Conservation (phyloP, 768 basidiomycete genomes). For the Calocera cornea region DNA sequence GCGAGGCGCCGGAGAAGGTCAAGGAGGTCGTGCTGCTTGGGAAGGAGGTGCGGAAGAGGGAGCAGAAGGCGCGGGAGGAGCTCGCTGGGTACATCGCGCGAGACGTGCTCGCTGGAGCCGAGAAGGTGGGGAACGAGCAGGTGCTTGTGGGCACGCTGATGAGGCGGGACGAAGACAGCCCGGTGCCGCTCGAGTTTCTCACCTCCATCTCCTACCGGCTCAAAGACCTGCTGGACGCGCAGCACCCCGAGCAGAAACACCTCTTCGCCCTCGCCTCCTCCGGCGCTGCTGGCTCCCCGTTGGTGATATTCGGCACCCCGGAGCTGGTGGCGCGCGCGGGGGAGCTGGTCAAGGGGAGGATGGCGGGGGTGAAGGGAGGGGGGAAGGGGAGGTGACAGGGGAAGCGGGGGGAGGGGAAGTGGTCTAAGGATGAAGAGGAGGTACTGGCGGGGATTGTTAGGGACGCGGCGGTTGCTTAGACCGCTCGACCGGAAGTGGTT, state of each 20-base stretch:
- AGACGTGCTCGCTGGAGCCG: constrained; percentile 11
- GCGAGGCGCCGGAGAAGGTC: constrained; percentile 31
- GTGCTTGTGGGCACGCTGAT: background rate
- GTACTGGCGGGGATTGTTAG: background rate
- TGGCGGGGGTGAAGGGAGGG: constrained; percentile 56
- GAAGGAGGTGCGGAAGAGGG: constrained; percentile 49
- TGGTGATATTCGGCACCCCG: constrained; percentile 4
- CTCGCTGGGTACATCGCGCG: constrained; percentile 34
- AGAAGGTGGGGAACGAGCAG: constrained; percentile 6
- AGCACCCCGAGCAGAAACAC: background rate
- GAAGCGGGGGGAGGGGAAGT: constrained; percentile 54
- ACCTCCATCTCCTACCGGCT: constrained; percentile 10
- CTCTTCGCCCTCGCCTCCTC: constrained; percentile 13
- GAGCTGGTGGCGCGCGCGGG: constrained; percentile 40
- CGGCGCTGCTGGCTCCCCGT: constrained; percentile 1
- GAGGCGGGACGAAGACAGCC: constrained; percentile 17
- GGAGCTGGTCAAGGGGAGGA: constrained; percentile 39
- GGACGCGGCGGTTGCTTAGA: background rate
- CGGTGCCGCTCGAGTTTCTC: constrained; percentile 17
- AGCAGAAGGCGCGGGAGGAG: constrained; percentile 55
- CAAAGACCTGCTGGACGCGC: background rate
- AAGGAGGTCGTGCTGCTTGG: constrained; percentile 55
- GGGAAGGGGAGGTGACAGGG: constrained; percentile 67
- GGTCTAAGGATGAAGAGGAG: constrained; percentile 31
- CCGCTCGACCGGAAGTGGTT: background rate